Evolutionary conservation across 2,329 filamentous ascomycete species (phyloP), one percentile per base, ranked within the genome.

Genomic region (Sporothrix mexicana): DNA sequence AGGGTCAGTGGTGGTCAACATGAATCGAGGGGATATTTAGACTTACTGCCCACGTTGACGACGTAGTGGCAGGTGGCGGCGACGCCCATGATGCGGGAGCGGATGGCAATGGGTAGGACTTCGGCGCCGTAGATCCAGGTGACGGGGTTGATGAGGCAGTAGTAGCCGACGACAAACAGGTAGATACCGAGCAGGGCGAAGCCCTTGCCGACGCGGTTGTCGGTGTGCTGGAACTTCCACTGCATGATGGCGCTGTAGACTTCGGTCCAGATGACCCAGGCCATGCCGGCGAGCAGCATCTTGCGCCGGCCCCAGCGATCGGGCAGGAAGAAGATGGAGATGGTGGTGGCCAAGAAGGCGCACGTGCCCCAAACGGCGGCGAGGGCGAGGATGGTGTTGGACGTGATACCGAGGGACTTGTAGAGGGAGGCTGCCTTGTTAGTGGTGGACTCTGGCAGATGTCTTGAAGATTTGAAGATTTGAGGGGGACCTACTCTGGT

Each of bases 171-270:
- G 1, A 86, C 87, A 74, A 89, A 89, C 0, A 89, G 80, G 74
- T 88, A 90, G 36, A 90, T 89, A 0, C 87, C 88, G 1, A 89
- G 79, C 41, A 90, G 84, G 0, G 88, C 86, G 76, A 89, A 90
- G 0, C 86, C 88, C 76, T 90, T 89, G 51, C 88, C 88, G 41
- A 88, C 77, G 4, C 80, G 79, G 77, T 88, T 89, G 72, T 71
- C 71, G 17, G 64, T 59, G 87, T 78, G 0, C 84, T 87, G 74
- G 77, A 89, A 90, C 62, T 84, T 78, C 41, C 82, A 81, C 78
- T 89, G 87, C 86, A 90, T 89, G 57, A 89, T 84, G 1, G 88
- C 86, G 0, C 87, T 82, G 75, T 89, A 90, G 70, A 89, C 88
- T 76, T 89, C 86, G 66, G 87, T 84, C n/a, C 88, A 13, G 15